These are phyloP conservation scores for Paraphaeosphaeria minitans DNA, from an alignment of 2,329 filamentous ascomycete species.

Conservation along the genomic window DNA sequence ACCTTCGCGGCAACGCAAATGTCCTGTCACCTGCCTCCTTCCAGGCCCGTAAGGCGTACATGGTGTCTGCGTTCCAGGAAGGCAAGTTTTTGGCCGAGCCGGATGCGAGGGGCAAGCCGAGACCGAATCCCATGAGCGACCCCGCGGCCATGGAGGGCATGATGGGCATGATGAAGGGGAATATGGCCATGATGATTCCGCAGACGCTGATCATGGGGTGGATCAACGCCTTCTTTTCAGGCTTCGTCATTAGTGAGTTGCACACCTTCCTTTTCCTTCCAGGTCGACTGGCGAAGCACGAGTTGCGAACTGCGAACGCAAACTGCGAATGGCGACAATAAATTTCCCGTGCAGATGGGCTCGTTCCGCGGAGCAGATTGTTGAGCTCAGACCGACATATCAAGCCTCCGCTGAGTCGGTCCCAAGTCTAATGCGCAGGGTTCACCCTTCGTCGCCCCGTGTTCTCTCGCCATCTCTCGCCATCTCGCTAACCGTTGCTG, in stretches of 20 bases:
- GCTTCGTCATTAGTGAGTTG: conserved; percentile 89
- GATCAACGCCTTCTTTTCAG: conserved; percentile 99
- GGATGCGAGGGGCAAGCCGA: conserved; percentile 81
- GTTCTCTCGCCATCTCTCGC: conserved; percentile 23
- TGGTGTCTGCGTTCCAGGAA: conserved; percentile 80
- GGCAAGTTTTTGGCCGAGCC: conserved; percentile 91
- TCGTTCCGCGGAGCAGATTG: background rate
- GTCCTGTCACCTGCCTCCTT: conserved; percentile 80
- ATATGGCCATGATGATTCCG: conserved; percentile 99
- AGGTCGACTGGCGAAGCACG: background rate
- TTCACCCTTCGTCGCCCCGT: conserved; percentile 1
- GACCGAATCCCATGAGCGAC: conserved; percentile 92
- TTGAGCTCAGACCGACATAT: background rate
- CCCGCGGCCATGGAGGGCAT: conserved; percentile 98
- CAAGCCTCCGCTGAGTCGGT: background rate
- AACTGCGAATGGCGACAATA: background rate
- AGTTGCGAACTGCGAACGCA: background rate
- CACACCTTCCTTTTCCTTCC: background rate
- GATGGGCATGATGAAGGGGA: conserved; percentile 99
- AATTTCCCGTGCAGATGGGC: background rate
- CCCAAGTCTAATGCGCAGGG: background rate
- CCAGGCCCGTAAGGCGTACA: conserved; percentile 76
- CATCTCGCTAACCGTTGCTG: conserved; percentile 23
- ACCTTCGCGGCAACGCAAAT: conserved; percentile 80
- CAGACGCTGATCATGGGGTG: conserved; percentile 99